Evolutionary conservation across 306 rosid species (phyloP).

Genomic region (Mimosa pudica): DNA sequence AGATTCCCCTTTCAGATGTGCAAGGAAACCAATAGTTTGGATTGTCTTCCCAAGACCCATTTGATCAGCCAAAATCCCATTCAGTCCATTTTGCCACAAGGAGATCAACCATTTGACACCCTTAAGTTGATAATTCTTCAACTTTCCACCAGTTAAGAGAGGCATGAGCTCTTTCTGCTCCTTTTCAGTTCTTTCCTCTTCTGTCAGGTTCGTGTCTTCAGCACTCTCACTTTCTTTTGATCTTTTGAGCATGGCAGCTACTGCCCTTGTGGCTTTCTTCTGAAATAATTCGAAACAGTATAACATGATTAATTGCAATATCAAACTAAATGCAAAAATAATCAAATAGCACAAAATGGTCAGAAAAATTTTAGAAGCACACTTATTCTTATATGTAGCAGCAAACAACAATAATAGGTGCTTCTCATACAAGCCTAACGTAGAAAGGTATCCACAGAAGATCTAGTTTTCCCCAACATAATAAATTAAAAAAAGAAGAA

Average conservation of each 20-base stretch:
- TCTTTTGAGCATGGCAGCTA: conserved; percentile 92
- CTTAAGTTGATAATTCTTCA: conserved; percentile 86
- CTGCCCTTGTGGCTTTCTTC: conserved; percentile 90
- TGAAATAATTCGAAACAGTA: conserved; percentile 35
- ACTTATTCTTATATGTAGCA: not conserved
- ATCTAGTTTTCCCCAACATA: not conserved
- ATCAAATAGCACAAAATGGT: not conserved
- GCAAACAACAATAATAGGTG: not conserved
- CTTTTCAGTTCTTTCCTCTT: conserved; percentile 69
- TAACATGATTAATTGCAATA: conserved; percentile 2
- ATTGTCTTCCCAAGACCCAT: conserved; percentile 99
- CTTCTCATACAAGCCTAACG: not conserved
- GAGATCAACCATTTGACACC: conserved; percentile 98
- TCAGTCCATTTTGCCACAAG: conserved; percentile 98
- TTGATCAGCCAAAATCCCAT: conserved; percentile 99
- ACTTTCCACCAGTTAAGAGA: conserved; percentile 79
- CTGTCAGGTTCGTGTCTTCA: conserved; percentile 62
- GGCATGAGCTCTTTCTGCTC: conserved; percentile 91
- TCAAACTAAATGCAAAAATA: conserved; percentile 12
- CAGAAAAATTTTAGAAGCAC: not conserved
- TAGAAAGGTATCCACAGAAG: not conserved
- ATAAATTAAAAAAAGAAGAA: not conserved
- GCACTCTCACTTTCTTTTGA: conserved; percentile 63
- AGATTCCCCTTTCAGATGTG: conserved; percentile 86
- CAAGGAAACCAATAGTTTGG: conserved; percentile 88